Evolutionary conservation across 116 monocot species (phyloP).

Genomic region (Papilionanthe hybrid): DNA sequence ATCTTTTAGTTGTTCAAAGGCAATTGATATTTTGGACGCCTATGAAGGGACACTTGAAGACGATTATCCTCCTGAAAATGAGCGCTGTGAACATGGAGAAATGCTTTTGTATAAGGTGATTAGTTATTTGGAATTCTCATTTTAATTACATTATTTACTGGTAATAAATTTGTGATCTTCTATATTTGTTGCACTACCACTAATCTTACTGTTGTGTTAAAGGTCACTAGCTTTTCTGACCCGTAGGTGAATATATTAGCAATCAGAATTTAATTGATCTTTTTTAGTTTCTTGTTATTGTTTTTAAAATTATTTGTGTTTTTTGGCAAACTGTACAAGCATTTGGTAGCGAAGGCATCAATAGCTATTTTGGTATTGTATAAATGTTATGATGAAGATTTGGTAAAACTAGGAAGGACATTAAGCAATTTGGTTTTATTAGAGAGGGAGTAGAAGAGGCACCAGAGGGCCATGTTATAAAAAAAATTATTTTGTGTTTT

Average conservation of each 20-base stretch:
- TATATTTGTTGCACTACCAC: background rate
- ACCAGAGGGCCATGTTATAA: too few relatives aligned
- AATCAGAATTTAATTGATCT: too few relatives aligned
- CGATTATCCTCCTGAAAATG: constrained; percentile 93
- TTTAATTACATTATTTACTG: background rate
- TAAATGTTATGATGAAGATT: background rate
- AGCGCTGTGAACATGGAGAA: constrained; percentile 92
- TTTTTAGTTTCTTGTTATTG: too few relatives aligned
- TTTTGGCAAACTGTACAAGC: too few relatives aligned
- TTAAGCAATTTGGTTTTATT: too few relatives aligned
- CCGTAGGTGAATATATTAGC: too few relatives aligned
- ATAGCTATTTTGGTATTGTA: background rate
- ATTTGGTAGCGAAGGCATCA: background rate
- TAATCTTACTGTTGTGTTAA: background rate
- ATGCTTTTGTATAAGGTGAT: constrained; percentile 95
- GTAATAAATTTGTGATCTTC: background rate
- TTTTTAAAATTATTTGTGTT: too few relatives aligned
- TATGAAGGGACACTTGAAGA: constrained; percentile 96
- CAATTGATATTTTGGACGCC: constrained; percentile 84
- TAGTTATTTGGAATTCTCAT: background rate
- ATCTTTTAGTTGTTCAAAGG: constrained; percentile 62
- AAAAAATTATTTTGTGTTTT: too few relatives aligned
- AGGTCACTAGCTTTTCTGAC: too few relatives aligned
- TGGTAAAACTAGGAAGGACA: too few relatives aligned
- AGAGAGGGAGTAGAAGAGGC: too few relatives aligned